Evolutionary conservation across 768 basidiomycete genomes (phyloP).

Genomic region (Trametes cubensis): DNA sequence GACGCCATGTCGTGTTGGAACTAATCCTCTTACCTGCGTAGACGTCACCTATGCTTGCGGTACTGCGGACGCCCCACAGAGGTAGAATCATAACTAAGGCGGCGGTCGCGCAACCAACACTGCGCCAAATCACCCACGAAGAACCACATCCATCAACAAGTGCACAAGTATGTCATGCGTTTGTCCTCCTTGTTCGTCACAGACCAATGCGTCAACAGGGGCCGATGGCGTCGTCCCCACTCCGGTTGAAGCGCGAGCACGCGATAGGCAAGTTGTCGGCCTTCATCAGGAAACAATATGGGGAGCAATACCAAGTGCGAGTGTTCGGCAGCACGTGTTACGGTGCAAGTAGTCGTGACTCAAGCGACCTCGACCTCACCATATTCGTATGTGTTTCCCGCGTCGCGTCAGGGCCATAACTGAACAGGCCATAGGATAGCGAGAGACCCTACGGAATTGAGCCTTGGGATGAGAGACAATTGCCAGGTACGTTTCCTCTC

Average conservation of each 20-base stretch:
- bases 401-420: background rate
- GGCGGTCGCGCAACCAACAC: too few species aligned
- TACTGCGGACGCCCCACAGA: too few species aligned
- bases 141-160: too few species aligned
- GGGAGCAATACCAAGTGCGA: slow-evolving; percentile 36
- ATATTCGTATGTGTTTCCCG: slow-evolving; percentile 45
- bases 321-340: slow-evolving; percentile 57
- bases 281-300: background rate
- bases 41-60: too few species aligned
- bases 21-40: too few species aligned
- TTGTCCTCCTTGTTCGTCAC: too few species aligned
- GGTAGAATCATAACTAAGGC: too few species aligned
- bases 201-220: too few species aligned
- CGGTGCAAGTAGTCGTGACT: slow-evolving; percentile 39
- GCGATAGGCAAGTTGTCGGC: background rate
- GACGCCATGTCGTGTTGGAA: too few species aligned
- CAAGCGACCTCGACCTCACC: slow-evolving; percentile 56
- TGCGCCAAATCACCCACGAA: too few species aligned
- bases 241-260: background rate
- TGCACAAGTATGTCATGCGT: too few species aligned
- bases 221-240: too few species aligned
- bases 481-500: slow-evolving; percentile 34
- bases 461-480: slow-evolving; percentile 26
- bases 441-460: slow-evolving; percentile 34
- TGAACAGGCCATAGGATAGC: slow-evolving; percentile 35